Conservation (phyloP, 805 yeast species). For the Ogataea degrootiae region DNA sequence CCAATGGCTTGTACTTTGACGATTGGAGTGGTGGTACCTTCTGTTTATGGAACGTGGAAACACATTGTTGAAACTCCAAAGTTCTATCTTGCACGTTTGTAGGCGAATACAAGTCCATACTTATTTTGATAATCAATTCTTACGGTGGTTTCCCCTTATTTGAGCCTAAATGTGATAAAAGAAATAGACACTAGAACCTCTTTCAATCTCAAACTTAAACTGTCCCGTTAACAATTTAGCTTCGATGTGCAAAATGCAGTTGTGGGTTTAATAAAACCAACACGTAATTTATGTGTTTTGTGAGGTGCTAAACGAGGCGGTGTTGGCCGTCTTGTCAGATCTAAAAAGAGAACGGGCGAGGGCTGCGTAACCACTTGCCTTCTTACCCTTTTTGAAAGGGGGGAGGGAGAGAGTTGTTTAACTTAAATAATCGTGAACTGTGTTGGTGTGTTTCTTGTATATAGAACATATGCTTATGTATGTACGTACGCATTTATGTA, state of each 20-base stretch:
- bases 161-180: too few species aligned
- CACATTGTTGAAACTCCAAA: constrained; percentile 89
- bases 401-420: too few species aligned
- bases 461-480: neutral
- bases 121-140: neutral
- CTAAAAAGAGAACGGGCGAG: neutral
- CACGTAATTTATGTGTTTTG: too few species aligned
- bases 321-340: neutral
- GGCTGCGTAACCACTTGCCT: neutral
- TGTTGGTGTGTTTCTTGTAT: neutral
- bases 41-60: constrained; percentile 64
- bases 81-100: constrained; percentile 72
- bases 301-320: too few species aligned
- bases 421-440: neutral
- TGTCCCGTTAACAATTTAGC: too few species aligned
- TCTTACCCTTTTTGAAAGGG: too few species aligned
- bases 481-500: neutral
- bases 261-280: too few species aligned
- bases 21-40: constrained; percentile 10
- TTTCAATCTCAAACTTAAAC: too few species aligned
- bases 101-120: constrained; percentile 26
- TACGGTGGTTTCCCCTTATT: neutral
- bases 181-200: too few species aligned
- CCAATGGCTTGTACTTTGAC: neutral
- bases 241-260: too few species aligned